A percentile compares a stretch with the other conserved stretches of the same genome.
Evolutionary conservation across 768 basidiomycete species (phyloP).

Genomic region (Panus rudis): DNA sequence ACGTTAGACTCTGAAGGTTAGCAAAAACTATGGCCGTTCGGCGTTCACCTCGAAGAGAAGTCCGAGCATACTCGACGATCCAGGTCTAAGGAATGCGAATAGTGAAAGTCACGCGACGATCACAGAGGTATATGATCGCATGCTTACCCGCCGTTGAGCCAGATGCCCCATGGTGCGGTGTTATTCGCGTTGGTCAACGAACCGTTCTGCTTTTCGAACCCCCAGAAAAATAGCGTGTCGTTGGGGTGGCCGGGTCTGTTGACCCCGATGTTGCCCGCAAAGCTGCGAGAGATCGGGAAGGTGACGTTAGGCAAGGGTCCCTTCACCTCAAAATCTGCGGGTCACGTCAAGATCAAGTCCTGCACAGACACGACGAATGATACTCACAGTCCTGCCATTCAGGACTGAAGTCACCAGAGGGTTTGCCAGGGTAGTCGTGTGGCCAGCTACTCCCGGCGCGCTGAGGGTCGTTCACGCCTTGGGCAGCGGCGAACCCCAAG

Average conservation of each 20-base stretch:
- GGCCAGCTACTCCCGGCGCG: slow-evolving; percentile 28
- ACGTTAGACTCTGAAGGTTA: background rate
- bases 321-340: slow-evolving; percentile 29
- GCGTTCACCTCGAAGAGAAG: slow-evolving; percentile 2
- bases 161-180: slow-evolving; percentile 31
- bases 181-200: slow-evolving; percentile 25
- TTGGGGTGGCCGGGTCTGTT: slow-evolving; percentile 27
- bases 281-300: slow-evolving; percentile 27
- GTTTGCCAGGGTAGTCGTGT: slow-evolving; percentile 38
- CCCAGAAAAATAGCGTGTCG: slow-evolving; percentile 36
- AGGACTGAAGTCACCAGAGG: slow-evolving; percentile 24
- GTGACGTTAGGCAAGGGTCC: slow-evolving; percentile 29
- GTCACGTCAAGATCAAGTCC: background rate
- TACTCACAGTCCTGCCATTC: slow-evolving; percentile 28
- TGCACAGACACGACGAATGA: background rate
- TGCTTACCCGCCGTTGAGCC: slow-evolving; percentile 30
- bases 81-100: slow-evolving; percentile 38
- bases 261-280: slow-evolving; percentile 30
- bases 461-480: too few species aligned
- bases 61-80: slow-evolving; percentile 52
- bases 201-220: slow-evolving; percentile 29
- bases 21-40: too few species aligned
- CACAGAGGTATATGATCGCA: background rate
- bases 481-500: too few species aligned
- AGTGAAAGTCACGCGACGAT: background rate